Percentiles rank a stretch among this genome's conserved stretches.
These are phyloP conservation scores for Fusarium sp. DNA, from an alignment of 2,329 filamentous ascomycete species.

Conservation along the genomic window DNA sequence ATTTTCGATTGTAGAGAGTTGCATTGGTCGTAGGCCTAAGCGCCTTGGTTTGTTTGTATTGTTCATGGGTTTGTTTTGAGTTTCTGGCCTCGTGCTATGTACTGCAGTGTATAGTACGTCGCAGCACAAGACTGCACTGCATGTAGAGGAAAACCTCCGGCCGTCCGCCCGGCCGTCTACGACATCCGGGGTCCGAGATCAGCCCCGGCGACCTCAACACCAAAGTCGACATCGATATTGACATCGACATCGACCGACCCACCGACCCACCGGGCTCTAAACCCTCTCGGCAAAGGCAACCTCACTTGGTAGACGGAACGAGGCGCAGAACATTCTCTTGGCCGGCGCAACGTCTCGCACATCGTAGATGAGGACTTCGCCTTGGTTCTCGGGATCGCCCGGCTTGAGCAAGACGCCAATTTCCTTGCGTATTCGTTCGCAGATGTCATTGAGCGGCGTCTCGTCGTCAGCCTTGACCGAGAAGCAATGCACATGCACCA, in stretches of 20 bases:
- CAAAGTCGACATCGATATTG: conserved; percentile 19
- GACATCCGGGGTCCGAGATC: conserved; percentile 30
- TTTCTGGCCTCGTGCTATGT: conserved; percentile 14
- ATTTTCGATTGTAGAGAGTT: conserved; percentile 25
- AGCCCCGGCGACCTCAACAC: conserved; percentile 23
- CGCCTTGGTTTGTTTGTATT: conserved; percentile 9
- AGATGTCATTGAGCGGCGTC: conserved; percentile 67
- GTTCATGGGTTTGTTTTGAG: conserved; percentile 1
- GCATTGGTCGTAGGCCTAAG: conserved; percentile 23
- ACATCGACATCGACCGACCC: too few species aligned
- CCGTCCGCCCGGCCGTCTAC: conserved; percentile 26
- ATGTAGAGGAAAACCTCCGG: conserved; percentile 20
- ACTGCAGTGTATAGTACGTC: conserved; percentile 15
- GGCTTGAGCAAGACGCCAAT: conserved; percentile 58
- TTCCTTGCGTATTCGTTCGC: conserved; percentile 57
- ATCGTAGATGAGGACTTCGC: conserved; percentile 70
- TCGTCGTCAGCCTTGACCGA: conserved; percentile 84
- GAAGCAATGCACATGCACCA: conserved; percentile 97
- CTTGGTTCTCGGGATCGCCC: conserved; percentile 61
- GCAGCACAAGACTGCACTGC: background rate
- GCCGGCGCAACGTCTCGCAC: conserved; percentile 91
- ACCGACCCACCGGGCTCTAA: conserved; percentile 26
- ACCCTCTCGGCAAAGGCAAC: conserved; percentile 77
- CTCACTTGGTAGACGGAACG: conserved; percentile 84
- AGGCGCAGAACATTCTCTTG: conserved; percentile 97